Evolutionary conservation across 495 filamentous ascomycete species (phyloP).

Genomic region (Podospora appendiculata): DNA sequence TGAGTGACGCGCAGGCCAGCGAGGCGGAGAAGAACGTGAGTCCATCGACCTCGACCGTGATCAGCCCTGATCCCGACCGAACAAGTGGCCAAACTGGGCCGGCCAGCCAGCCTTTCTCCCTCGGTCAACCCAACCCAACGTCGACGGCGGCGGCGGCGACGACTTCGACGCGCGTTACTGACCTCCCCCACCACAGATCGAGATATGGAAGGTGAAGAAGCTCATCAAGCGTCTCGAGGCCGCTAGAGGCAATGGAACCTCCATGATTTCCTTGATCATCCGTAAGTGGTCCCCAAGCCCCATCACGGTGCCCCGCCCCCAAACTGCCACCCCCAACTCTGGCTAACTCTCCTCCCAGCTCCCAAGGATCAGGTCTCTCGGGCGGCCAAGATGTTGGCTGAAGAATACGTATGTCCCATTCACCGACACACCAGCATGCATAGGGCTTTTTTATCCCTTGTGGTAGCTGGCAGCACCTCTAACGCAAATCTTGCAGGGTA

Average conservation of each 20-base stretch:
- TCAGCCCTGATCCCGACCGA: neutral
- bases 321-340: neutral
- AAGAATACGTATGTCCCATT: slow-evolving; percentile 78
- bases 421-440: neutral
- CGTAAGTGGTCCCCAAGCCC: slow-evolving; percentile 48
- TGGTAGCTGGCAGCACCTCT: slow-evolving; percentile 10
- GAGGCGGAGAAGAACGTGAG: slow-evolving; percentile 96
- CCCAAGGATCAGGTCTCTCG: slow-evolving; percentile 97
- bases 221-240: slow-evolving; percentile 92
- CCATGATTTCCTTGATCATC: slow-evolving; percentile 98
- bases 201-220: slow-evolving; percentile 91
- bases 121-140: too few relatives aligned
- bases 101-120: too few relatives aligned
- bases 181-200: slow-evolving; percentile 37
- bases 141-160: too few relatives aligned
- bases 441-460: neutral
- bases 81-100: neutral
- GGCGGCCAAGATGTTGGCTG: slow-evolving; percentile 97
- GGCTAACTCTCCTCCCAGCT: slow-evolving; percentile 41
- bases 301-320: slow-evolving; percentile 12
- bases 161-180: neutral
- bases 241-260: slow-evolving; percentile 89
- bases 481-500: slow-evolving; percentile 55
- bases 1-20: slow-evolving; percentile 82
- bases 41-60: slow-evolving; percentile 3